These are phyloP conservation scores for Eucalyptus curtisii DNA, from an alignment of 345 rosid genomes.

Conservation along the genomic window DNA sequence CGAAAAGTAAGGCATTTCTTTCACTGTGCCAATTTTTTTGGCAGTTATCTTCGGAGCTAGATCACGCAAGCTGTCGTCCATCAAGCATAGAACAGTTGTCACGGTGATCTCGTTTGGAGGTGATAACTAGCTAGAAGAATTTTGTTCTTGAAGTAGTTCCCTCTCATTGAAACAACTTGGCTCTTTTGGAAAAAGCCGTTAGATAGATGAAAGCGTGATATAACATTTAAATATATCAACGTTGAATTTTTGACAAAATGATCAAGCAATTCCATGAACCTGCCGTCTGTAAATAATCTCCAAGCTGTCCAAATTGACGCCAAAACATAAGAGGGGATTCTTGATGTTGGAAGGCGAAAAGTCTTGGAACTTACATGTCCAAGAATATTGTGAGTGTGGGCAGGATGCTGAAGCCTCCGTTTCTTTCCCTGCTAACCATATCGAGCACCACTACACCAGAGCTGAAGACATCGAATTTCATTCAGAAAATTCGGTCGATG, in stretches of 20 bases:
- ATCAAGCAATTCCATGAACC: conserved; percentile 4
- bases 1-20: neutral
- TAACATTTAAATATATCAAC: conserved; percentile 9
- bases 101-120: conserved; percentile 6
- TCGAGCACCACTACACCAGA: conserved; percentile 16
- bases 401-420: conserved; percentile 4
- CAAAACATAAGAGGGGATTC: neutral
- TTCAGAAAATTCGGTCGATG: conserved; percentile 4
- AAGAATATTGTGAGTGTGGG: conserved; percentile 5
- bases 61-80: neutral
- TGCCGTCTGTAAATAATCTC: conserved; percentile 14
- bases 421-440: conserved; percentile 8
- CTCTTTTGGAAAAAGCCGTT: conserved; percentile 13
- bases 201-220: neutral
- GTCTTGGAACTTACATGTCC: neutral
- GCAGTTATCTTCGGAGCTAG: neutral
- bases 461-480: conserved; percentile 21
- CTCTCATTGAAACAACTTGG: conserved; percentile 20
- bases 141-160: neutral
- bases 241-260: neutral
- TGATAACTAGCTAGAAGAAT: conserved; percentile 1
- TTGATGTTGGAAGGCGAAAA: neutral
- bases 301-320: conserved; percentile 11
- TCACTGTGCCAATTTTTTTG: neutral
- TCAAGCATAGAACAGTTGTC: neutral